These are phyloP conservation scores for Amauroascus niger DNA, from an alignment of 2,329 filamentous ascomycete genomes.

Conservation along the genomic window DNA sequence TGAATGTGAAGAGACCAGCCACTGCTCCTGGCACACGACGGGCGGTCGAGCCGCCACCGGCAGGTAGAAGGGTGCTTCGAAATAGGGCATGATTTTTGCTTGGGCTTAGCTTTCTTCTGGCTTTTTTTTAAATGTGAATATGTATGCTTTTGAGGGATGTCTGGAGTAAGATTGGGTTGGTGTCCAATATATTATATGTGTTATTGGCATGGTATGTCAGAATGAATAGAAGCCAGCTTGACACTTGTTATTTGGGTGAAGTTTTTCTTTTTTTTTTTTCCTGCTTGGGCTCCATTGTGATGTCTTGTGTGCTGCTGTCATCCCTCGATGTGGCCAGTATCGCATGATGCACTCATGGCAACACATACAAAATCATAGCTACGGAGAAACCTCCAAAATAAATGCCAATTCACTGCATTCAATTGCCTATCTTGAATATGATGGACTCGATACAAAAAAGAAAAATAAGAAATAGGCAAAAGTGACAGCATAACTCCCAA, in stretches of 20 bases:
- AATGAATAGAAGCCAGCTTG: neutral
- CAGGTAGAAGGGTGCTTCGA: conserved; percentile 33
- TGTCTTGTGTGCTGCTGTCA: no score
- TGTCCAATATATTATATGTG: neutral
- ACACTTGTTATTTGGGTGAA: neutral
- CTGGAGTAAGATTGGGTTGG: neutral
- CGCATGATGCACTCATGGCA: no score
- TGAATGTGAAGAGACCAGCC: conserved; percentile 29
- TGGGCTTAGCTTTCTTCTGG: neutral
- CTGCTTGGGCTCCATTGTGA: neutral
- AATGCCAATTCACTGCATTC: no score
- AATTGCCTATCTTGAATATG: conserved; percentile 5
- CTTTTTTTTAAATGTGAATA: neutral
- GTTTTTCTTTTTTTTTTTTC: neutral
- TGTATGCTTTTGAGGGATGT: neutral
- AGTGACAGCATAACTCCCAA: conserved; percentile 2
- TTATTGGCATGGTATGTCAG: neutral
- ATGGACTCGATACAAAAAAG: neutral
- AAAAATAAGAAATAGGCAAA: neutral
- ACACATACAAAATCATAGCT: no score
- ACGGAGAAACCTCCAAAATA: no score
- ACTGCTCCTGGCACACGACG: conserved; percentile 27
- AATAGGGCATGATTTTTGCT: conserved; percentile 27
- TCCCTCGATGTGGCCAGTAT: no score
- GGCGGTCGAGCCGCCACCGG: conserved; percentile 25